These are phyloP conservation scores for Solanum bukasovii DNA, from an alignment of 257 asterid genomes.

Conservation along the genomic window DNA sequence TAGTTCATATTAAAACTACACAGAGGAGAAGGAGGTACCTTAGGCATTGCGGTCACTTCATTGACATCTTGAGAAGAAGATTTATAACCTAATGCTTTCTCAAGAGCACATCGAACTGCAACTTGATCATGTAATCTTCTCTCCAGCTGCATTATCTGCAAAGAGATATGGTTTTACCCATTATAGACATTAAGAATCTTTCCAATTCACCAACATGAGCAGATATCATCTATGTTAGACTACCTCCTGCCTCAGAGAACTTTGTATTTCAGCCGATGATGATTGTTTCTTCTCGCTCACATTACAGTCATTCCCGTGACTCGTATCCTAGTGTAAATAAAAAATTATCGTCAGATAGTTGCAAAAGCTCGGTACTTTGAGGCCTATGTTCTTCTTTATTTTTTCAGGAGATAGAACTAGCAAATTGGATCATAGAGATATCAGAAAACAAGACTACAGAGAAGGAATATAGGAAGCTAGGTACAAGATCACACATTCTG, in stretches of 20 bases:
- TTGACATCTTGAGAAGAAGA: constrained; percentile 31
- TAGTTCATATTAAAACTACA: not conserved
- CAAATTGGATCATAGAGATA: not conserved
- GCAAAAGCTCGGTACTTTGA: not conserved
- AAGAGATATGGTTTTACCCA: not conserved
- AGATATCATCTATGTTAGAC: not conserved
- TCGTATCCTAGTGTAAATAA: constrained; percentile 36
- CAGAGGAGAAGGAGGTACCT: constrained; percentile 28
- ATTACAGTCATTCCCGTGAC: constrained; percentile 15
- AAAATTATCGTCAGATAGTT: not conserved
- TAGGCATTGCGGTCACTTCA: constrained; percentile 47
- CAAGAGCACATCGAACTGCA: constrained; percentile 72
- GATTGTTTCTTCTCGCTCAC: constrained; percentile 34
- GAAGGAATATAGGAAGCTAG: not conserved
- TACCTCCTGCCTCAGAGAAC: constrained; percentile 86
- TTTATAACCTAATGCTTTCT: constrained; percentile 77
- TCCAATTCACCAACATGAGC: not conserved
- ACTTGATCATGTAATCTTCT: constrained; percentile 77
- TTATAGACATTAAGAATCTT: not conserved
- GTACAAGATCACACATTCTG: not conserved
- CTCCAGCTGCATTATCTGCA: constrained; percentile 70
- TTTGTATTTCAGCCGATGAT: constrained; percentile 46
- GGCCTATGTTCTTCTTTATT: not conserved
- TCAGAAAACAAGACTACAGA: not conserved
- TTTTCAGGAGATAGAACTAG: not conserved